Percentiles rank a stretch among this genome's conserved stretches.
These are phyloP conservation scores for Phytomonas francai DNA, from an alignment of 208 protist genomes.

Conservation along the genomic window DNA sequence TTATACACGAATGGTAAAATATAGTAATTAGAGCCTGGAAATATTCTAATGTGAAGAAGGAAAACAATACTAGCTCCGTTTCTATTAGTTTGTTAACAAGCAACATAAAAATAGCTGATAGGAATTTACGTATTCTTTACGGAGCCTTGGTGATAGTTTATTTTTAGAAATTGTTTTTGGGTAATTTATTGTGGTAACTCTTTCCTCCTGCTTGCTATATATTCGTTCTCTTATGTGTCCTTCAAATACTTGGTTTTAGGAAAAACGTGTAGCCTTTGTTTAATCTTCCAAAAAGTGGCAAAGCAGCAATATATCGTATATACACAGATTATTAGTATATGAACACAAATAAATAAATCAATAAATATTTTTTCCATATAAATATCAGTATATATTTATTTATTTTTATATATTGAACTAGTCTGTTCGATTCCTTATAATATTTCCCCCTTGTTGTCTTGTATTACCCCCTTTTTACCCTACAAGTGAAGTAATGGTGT, in stretches of 20 bases:
- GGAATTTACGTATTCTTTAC: conserved; percentile 9
- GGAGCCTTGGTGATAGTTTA: background rate
- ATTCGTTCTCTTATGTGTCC: conserved; percentile 1
- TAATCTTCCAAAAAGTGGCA: background rate
- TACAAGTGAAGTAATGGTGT: background rate
- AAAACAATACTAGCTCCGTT: background rate
- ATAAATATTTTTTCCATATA: too few relatives aligned
- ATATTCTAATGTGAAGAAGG: background rate
- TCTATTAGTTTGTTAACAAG: background rate
- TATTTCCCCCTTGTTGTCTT: background rate
- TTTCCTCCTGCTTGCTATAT: conserved; percentile 11
- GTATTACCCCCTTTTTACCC: background rate
- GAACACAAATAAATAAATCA: too few relatives aligned
- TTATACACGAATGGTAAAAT: background rate
- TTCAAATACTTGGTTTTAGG: background rate
- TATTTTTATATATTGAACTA: background rate
- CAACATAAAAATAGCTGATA: background rate
- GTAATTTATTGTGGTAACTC: conserved; percentile 9
- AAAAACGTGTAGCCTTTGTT: background rate
- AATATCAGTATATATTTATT: background rate
- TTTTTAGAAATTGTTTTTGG: conserved; percentile 12
- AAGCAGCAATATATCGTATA: background rate
- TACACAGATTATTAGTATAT: too few relatives aligned
- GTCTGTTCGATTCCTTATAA: background rate
- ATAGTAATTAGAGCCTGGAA: background rate